A percentile compares a stretch with the other conserved stretches of the same genome.
phyloP scores from a whole-genome alignment of 345 rosid species.

The Conringia planisiliqua region DNA sequence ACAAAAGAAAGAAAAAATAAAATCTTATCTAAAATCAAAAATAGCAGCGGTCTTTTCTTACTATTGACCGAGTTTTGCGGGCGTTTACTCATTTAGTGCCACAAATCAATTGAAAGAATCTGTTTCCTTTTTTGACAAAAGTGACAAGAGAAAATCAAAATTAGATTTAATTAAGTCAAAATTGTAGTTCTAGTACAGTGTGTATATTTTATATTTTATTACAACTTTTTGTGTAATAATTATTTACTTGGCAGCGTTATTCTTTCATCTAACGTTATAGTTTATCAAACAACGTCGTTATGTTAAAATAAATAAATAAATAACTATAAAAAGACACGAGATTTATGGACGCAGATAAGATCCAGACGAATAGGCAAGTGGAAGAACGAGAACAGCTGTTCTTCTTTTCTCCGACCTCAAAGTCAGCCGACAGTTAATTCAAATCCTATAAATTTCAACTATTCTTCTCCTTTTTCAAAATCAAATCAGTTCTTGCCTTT shows the following conservation, averaged over 20 bases:
- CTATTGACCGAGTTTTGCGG: slow-evolving; percentile 33
- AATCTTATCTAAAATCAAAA: slow-evolving; percentile 4
- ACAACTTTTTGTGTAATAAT: background rate
- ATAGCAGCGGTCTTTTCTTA: slow-evolving; percentile 22
- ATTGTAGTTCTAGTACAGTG: slow-evolving; percentile 13
- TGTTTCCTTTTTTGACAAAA: background rate
- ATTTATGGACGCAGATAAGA: slow-evolving; percentile 32
- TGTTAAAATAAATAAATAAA: background rate
- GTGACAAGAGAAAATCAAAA: background rate
- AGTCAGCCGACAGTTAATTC: slow-evolving; percentile 24
- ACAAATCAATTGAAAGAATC: background rate
- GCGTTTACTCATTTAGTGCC: slow-evolving; percentile 8
- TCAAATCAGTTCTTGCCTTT: slow-evolving; percentile 6
- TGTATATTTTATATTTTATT: background rate
- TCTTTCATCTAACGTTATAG: background rate
- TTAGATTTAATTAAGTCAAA: slow-evolving; percentile 7
- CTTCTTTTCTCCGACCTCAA: slow-evolving; percentile 4
- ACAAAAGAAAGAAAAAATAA: background rate
- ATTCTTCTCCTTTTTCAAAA: background rate
- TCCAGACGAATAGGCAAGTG: slow-evolving; percentile 31
- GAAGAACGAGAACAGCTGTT: slow-evolving; percentile 21
- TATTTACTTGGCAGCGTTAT: background rate
- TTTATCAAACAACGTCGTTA: background rate
- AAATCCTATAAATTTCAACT: slow-evolving; percentile 29
- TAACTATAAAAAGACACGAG: slow-evolving; percentile 33